Percentiles rank a stretch among this genome's conserved stretches.
Conservation (phyloP, 768 basidiomycete species). For the Rhizopogon roseolus region DNA sequence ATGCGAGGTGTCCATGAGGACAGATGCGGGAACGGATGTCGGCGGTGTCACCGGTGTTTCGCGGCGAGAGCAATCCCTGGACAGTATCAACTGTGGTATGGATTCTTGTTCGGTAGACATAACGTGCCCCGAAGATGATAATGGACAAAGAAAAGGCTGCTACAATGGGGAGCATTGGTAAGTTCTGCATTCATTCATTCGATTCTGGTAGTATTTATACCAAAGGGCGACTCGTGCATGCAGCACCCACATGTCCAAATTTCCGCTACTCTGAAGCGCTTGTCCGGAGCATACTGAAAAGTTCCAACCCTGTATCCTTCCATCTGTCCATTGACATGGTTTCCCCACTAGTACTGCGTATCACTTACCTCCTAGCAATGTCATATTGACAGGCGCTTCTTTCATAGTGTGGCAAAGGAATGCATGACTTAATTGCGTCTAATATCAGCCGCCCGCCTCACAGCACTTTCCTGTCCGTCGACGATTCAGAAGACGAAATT, state of each 20-base stretch:
- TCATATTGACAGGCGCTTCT: no score
- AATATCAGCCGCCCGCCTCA: no score
- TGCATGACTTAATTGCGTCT: no score
- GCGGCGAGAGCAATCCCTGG: neutral
- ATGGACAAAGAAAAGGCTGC: neutral
- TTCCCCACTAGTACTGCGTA: neutral
- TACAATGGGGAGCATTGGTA: neutral
- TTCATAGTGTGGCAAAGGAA: no score
- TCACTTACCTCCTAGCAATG: neutral
- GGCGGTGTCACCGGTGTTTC: neutral
- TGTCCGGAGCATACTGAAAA: neutral
- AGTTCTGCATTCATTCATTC: neutral
- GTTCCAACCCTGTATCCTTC: neutral
- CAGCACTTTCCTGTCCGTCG: no score
- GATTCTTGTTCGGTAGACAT: neutral
- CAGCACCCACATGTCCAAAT: neutral
- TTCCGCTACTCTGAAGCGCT: neutral
- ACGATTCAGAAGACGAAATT: no score
- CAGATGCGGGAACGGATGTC: neutral
- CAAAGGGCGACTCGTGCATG: neutral
- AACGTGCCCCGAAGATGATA: neutral
- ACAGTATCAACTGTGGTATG: neutral
- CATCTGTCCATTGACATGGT: neutral
- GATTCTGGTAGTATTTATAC: neutral
- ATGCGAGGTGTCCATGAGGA: neutral